phyloP scores from a whole-genome alignment of 2,329 filamentous ascomycete genomes.

The Trichoderma atroviride region DNA sequence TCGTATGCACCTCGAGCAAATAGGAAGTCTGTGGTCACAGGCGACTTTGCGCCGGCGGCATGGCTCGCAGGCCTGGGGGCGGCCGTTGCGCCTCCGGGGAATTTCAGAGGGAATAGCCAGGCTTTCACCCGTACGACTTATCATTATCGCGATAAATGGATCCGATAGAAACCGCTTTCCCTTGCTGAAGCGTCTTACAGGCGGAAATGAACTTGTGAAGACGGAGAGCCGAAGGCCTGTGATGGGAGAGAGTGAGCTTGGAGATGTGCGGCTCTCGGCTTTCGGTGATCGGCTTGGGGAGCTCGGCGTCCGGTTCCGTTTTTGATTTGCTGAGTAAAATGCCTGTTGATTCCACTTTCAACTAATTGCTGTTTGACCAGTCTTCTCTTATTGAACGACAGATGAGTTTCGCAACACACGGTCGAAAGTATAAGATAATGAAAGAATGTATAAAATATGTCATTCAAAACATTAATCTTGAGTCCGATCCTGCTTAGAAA shows the following conservation, averaged over 20 bases:
- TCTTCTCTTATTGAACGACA: too few species aligned
- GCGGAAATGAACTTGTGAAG: neutral
- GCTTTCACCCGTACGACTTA: neutral
- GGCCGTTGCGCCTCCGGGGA: conserved; percentile 19
- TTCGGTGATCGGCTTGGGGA: conserved; percentile 3
- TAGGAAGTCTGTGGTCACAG: conserved; percentile 24
- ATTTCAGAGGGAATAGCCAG: neutral
- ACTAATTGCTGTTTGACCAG: too few species aligned
- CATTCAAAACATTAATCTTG: too few species aligned
- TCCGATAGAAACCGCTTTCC: neutral
- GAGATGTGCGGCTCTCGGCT: conserved; percentile 1
- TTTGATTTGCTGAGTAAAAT: neutral
- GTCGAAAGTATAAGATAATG: too few species aligned
- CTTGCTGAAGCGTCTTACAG: neutral
- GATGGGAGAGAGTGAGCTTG: neutral
- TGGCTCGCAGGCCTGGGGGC: conserved; percentile 22
- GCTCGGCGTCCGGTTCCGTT: neutral
- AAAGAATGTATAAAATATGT: too few species aligned
- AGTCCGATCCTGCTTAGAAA: too few species aligned
- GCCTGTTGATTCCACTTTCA: too few species aligned
- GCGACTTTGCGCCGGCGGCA: conserved; percentile 25
- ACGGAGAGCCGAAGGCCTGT: conserved; percentile 4
- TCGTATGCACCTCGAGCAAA: conserved; percentile 23
- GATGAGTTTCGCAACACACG: too few species aligned
- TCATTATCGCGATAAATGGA: neutral